Conservation (phyloP, 2,329 filamentous ascomycete genomes). For the Colletotrichum liaoningense region DNA sequence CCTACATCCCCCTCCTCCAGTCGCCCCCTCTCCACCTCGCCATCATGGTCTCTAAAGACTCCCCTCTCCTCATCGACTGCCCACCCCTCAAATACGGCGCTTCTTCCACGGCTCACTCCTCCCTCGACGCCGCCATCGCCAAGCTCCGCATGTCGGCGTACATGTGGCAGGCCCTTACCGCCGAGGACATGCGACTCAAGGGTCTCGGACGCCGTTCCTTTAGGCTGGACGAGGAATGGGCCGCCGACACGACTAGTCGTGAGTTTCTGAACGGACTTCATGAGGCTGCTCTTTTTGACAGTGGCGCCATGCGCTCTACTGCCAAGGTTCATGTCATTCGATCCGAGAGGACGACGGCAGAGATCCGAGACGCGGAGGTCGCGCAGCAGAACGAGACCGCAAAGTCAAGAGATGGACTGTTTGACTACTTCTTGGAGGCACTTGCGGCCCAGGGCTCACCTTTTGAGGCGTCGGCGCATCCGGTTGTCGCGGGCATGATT, state of each 20-base stretch:
- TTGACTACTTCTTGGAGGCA: conserved; percentile 45
- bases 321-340: conserved; percentile 79
- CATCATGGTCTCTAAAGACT: conserved; percentile 77
- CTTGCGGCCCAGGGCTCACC: conserved; percentile 59
- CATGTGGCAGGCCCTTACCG: conserved; percentile 81
- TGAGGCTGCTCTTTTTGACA: not conserved
- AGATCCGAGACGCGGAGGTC: conserved; percentile 72
- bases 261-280: conserved; percentile 31
- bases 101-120: conserved; percentile 61
- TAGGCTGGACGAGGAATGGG: conserved; percentile 80
- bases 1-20: conserved; percentile 65
- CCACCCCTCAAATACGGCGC: conserved; percentile 68
- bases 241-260: conserved; percentile 71
- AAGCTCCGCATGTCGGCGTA: conserved; percentile 82
- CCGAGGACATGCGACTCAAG: conserved; percentile 78
- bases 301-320: conserved; percentile 31
- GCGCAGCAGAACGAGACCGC: conserved; percentile 72
- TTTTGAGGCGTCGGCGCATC: conserved; percentile 53
- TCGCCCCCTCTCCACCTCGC: conserved; percentile 77
- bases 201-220: conserved; percentile 77
- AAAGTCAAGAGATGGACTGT: conserved; percentile 67
- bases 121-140: conserved; percentile 71
- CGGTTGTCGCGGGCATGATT: conserved; percentile 77
- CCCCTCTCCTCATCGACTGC: conserved; percentile 75
- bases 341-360: conserved; percentile 72